Conservation (phyloP, 805 yeast species). For the Yamadazyma paraphyllophila region DNA sequence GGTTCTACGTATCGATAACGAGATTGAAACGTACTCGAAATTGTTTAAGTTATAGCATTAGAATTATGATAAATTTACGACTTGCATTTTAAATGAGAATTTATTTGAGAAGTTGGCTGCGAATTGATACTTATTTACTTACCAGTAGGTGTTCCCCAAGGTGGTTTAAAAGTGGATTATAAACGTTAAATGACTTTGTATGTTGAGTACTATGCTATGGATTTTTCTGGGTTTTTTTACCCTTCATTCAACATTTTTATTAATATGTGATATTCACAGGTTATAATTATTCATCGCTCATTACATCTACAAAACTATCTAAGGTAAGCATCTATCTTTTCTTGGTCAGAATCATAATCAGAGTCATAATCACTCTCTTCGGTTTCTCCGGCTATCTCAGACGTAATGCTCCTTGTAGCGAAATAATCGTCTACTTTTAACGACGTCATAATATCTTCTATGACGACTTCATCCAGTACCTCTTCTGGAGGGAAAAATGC, state of each 20-base stretch:
- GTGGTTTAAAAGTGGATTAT: too few relatives aligned
- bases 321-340: slow-evolving; percentile 5
- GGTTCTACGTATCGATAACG: slow-evolving; percentile 52
- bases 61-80: background rate
- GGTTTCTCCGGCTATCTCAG: background rate
- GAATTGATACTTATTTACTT: too few relatives aligned
- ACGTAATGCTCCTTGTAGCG: background rate
- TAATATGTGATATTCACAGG: too few relatives aligned
- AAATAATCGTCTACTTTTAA: slow-evolving; percentile 5
- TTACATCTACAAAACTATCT: background rate
- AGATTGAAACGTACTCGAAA: slow-evolving; percentile 42
- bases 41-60: slow-evolving; percentile 6
- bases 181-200: too few relatives aligned
- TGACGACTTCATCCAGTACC: slow-evolving; percentile 5
- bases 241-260: too few relatives aligned
- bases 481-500: slow-evolving; percentile 2
- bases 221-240: too few relatives aligned
- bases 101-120: background rate
- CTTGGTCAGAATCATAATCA: slow-evolving; percentile 25
- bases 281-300: background rate
- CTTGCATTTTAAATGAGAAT: too few relatives aligned
- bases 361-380: slow-evolving; percentile 17
- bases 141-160: background rate
- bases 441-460: slow-evolving; percentile 8
- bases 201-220: too few relatives aligned